Percentiles rank a stretch among this genome's conserved stretches.
phyloP scores from a whole-genome alignment of 768 basidiomycete species.

The Favolaschia claudopus region DNA sequence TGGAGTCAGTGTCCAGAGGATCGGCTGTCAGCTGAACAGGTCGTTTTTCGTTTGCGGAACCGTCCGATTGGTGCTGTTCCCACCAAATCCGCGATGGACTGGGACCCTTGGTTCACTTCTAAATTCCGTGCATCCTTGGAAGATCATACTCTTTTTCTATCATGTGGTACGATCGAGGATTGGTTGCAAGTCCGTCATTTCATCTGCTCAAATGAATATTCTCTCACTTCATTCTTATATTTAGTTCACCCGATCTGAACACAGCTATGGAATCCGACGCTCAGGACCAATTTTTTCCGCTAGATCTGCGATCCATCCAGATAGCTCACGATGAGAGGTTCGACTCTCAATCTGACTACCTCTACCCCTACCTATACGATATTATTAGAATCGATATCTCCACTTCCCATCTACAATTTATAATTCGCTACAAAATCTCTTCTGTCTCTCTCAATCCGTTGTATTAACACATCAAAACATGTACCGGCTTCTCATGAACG shows the following conservation, averaged over 20 bases:
- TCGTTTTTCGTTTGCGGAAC: slow-evolving; percentile 19
- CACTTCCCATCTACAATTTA: too few relatives aligned
- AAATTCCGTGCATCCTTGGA: slow-evolving; percentile 25
- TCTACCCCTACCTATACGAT: too few relatives aligned
- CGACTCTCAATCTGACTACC: neutral
- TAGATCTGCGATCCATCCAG: neutral
- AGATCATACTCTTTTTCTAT: slow-evolving; percentile 22
- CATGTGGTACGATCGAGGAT: slow-evolving; percentile 16
- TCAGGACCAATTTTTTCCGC: slow-evolving; percentile 11
- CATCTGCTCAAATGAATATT: neutral
- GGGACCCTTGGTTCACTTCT: slow-evolving; percentile 22
- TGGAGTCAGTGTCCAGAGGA: slow-evolving; percentile 8
- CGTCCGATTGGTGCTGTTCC: slow-evolving; percentile 12
- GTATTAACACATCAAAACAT: too few relatives aligned
- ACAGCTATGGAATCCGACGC: neutral
- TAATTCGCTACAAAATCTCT: too few relatives aligned
- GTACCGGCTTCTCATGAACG: too few relatives aligned
- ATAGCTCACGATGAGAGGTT: neutral
- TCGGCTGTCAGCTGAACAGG: slow-evolving; percentile 4
- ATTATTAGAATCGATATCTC: too few relatives aligned
- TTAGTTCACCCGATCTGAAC: slow-evolving; percentile 11
- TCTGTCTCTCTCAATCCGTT: too few relatives aligned
- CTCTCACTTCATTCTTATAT: neutral
- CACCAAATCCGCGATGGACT: slow-evolving; percentile 8
- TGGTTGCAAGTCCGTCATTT: slow-evolving; percentile 14